Conservation (phyloP, 305 asterid species). For the Lippia alba region DNA sequence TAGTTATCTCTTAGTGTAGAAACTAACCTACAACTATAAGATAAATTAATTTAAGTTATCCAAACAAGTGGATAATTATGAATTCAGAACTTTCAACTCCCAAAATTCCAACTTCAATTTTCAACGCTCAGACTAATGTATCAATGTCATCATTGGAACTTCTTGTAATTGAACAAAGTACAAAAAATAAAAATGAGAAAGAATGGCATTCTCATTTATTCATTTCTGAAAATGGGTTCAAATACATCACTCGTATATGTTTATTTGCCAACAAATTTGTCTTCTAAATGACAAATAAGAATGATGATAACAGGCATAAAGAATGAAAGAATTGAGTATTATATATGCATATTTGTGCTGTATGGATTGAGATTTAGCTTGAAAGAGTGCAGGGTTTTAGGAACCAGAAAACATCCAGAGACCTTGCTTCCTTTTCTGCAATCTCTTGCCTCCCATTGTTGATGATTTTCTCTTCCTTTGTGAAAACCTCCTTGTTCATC, state of each 20-base stretch:
- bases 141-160: no score
- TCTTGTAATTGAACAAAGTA: no score
- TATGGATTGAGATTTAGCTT: constrained; percentile 35
- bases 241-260: not conserved
- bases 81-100: no score
- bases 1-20: no score
- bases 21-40: no score
- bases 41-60: no score
- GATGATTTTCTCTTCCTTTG: constrained; percentile 36
- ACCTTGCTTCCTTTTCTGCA: constrained; percentile 67
- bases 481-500: constrained; percentile 35
- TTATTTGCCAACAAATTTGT: constrained; percentile 18
- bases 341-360: constrained; percentile 27
- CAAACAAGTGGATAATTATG: no score
- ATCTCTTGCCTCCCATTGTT: constrained; percentile 34
- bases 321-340: constrained; percentile 38
- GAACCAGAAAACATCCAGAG: constrained; percentile 94
- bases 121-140: no score
- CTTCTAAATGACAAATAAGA: constrained; percentile 22
- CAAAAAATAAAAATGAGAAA: not conserved
- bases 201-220: constrained; percentile 11
- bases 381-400: constrained; percentile 92
- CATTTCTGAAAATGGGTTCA: constrained; percentile 9
- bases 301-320: constrained; percentile 25
- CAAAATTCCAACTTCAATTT: no score